Conservation (phyloP, 2,329 filamentous ascomycete species). For the Penicillium oxalicum region DNA sequence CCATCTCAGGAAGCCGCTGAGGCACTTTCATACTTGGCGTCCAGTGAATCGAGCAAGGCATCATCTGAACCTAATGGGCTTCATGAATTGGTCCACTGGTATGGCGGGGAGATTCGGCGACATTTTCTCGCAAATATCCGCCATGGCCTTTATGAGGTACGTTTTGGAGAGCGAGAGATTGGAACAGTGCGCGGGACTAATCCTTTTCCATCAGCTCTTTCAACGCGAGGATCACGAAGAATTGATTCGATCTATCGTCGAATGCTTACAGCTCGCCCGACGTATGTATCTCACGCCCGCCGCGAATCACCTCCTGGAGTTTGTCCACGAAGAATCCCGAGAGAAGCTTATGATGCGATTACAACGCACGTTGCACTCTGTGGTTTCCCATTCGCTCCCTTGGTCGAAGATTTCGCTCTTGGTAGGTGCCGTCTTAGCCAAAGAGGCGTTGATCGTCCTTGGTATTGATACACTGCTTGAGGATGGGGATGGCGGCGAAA, state of each 20-base stretch:
- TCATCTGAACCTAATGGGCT: slow-evolving; percentile 11
- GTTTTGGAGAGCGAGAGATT: not conserved
- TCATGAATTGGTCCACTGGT: slow-evolving; percentile 38
- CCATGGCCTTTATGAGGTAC: slow-evolving; percentile 30
- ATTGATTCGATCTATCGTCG: slow-evolving; percentile 28
- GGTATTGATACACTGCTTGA: slow-evolving; percentile 32
- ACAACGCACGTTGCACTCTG: slow-evolving; percentile 40
- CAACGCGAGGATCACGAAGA: slow-evolving; percentile 18
- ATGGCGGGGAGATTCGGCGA: slow-evolving; percentile 38
- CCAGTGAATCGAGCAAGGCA: slow-evolving; percentile 1
- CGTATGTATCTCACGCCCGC: slow-evolving; percentile 35
- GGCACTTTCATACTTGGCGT: slow-evolving; percentile 30
- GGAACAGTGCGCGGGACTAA: slow-evolving; percentile 3
- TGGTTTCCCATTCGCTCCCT: slow-evolving; percentile 45
- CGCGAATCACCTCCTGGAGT: slow-evolving; percentile 29
- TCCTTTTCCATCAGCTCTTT: slow-evolving; percentile 19
- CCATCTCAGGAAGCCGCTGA: slow-evolving; percentile 27
- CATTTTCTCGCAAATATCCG: slow-evolving; percentile 40
- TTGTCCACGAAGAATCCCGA: slow-evolving; percentile 22
- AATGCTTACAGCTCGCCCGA: slow-evolving; percentile 32
- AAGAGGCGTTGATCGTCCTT: slow-evolving; percentile 40
- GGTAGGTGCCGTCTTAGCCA: slow-evolving; percentile 41
- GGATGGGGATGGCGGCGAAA: slow-evolving; percentile 15
- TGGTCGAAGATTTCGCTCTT: slow-evolving; percentile 39
- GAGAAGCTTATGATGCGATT: slow-evolving; percentile 33